These are phyloP conservation scores for Silene vulgaris DNA, from an alignment of 179 eudicot genomes.

Conservation along the genomic window DNA sequence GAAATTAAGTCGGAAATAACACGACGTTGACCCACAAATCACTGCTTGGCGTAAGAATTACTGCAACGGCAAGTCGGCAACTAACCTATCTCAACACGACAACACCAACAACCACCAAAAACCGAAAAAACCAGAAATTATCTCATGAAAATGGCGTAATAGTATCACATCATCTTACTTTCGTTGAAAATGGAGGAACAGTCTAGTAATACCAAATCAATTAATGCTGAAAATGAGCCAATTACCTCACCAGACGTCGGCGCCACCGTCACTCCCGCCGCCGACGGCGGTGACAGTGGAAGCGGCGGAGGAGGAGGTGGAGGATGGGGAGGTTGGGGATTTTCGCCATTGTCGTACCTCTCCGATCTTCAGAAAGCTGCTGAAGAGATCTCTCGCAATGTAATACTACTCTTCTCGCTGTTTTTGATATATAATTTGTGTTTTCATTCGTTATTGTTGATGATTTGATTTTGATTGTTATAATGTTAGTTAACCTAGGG, in stretches of 20 bases:
- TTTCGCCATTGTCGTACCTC: conserved; percentile 66
- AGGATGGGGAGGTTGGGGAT: conserved; percentile 89
- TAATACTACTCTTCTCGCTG: conserved; percentile 25
- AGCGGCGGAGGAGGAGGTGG: conserved; percentile 31
- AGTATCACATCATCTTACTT: not conserved
- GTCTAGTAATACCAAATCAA: not conserved
- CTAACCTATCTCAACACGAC: not conserved
- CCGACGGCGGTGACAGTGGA: conserved; percentile 3
- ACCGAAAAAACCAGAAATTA: not conserved
- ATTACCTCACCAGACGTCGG: not conserved
- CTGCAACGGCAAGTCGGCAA: not conserved
- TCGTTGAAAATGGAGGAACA: conserved; percentile 1
- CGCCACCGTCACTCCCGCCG: not conserved
- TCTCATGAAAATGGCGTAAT: not conserved
- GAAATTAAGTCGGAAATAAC: too few species aligned
- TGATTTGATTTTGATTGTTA: not conserved
- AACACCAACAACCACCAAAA: not conserved
- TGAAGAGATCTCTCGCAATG: conserved; percentile 98
- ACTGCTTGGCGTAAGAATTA: not conserved
- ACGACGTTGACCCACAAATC: too few species aligned
- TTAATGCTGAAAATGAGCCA: conserved; percentile 7
- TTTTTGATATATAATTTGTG: not conserved
- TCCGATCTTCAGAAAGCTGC: conserved; percentile 95
- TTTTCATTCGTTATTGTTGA: not conserved
- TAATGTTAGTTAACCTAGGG: not conserved